A percentile compares a stretch with the other conserved stretches of the same genome.
These are phyloP conservation scores for Carallia brachiata DNA, from an alignment of 345 rosid species.

Conservation along the genomic window DNA sequence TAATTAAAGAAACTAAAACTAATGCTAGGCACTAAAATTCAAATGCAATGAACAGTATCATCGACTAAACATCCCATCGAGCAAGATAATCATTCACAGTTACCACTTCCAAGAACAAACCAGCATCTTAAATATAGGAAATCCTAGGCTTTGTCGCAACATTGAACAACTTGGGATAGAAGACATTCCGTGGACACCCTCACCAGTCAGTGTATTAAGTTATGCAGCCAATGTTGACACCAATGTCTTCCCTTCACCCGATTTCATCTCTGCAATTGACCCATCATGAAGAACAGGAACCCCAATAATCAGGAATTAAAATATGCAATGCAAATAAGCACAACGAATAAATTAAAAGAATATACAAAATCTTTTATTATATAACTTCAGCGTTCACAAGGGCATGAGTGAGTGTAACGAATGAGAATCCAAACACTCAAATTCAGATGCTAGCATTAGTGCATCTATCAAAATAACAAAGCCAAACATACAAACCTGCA, in stretches of 20 bases:
- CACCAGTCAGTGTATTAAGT: conserved; percentile 85
- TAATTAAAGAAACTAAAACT: too few relatives aligned
- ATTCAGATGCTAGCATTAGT: background rate
- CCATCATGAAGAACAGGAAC: conserved; percentile 98
- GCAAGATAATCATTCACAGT: conserved; percentile 97
- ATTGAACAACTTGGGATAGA: conserved; percentile 8
- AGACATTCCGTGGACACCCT: conserved; percentile 92
- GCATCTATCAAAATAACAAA: background rate
- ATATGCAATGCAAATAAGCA: background rate
- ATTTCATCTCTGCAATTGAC: conserved; percentile 97
- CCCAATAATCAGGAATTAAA: conserved; percentile 72
- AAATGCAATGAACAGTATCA: conserved; percentile 22
- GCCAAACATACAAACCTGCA: conserved; percentile 56
- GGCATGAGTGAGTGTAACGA: background rate
- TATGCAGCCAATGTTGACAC: conserved; percentile 97
- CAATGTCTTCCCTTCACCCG: conserved; percentile 94
- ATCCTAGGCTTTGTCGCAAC: background rate
- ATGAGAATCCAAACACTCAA: background rate
- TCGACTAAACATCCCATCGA: conserved; percentile 98
- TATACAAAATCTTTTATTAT: background rate
- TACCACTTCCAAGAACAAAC: conserved; percentile 61
- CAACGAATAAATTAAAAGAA: conserved; percentile 8
- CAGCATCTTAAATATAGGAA: background rate
- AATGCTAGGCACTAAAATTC: too few relatives aligned
- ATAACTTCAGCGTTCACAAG: background rate